A percentile compares a stretch with the other conserved stretches of the same genome.
These are phyloP conservation scores for Boletellus emodensis DNA, from an alignment of 768 basidiomycete species.

Conservation along the genomic window DNA sequence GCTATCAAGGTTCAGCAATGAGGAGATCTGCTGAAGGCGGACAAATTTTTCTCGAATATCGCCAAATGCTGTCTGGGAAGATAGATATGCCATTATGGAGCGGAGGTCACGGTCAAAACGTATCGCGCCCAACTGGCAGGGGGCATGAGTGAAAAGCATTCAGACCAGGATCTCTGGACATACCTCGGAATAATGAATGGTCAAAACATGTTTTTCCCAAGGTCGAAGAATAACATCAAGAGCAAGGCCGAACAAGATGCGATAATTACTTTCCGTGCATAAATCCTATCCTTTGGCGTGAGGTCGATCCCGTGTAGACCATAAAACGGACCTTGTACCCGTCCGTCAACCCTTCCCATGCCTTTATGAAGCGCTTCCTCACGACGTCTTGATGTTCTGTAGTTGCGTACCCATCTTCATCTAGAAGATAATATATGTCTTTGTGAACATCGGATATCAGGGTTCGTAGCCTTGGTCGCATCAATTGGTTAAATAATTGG, in stretches of 20 bases:
- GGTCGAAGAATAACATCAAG: constrained; percentile 88
- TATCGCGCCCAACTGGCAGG: constrained; percentile 81
- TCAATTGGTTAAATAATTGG: constrained; percentile 91
- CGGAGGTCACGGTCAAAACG: constrained; percentile 92
- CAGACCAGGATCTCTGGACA: constrained; percentile 10
- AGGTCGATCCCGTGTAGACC: neutral
- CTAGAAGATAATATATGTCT: constrained; percentile 82
- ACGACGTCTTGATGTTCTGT: constrained; percentile 86
- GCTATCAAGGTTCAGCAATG: constrained; percentile 80
- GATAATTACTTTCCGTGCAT: constrained; percentile 86
- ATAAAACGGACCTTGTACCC: constrained; percentile 70
- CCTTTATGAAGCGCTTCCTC: constrained; percentile 83
- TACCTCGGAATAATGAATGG: constrained; percentile 86
- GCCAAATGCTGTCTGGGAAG: constrained; percentile 85
- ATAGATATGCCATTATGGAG: constrained; percentile 75
- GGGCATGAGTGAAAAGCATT: constrained; percentile 1
- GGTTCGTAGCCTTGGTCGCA: constrained; percentile 81
- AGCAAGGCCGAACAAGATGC: constrained; percentile 77
- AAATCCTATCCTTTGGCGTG: constrained; percentile 51
- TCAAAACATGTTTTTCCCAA: constrained; percentile 87
- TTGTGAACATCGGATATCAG: constrained; percentile 86
- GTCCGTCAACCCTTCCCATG: constrained; percentile 83
- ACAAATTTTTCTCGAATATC: constrained; percentile 90
- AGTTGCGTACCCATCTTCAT: constrained; percentile 79
- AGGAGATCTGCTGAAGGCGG: constrained; percentile 90